phyloP scores from a whole-genome alignment of 208 protist species.

The Tritrichomonas musculus region DNA sequence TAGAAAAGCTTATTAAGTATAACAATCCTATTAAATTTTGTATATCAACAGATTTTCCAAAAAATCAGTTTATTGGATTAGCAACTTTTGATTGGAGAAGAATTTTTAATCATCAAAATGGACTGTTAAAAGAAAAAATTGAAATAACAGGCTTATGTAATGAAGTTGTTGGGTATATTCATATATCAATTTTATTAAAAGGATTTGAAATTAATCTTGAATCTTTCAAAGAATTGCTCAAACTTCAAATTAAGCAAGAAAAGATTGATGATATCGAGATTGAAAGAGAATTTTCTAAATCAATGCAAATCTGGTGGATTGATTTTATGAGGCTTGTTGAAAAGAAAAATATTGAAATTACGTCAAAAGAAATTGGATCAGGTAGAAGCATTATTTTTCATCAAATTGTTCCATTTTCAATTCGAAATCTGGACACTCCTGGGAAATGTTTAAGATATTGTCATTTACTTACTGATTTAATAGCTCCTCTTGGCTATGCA shows the following conservation, averaged over 20 bases:
- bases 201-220: background rate
- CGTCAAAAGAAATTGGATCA: background rate
- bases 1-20: background rate
- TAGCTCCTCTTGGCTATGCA: background rate
- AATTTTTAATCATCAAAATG: background rate
- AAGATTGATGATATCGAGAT: background rate
- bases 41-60: background rate
- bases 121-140: background rate
- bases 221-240: background rate
- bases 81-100: background rate
- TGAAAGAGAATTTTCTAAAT: background rate
- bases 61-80: background rate
- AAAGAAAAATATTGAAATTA: background rate
- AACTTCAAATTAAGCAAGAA: background rate
- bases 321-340: background rate
- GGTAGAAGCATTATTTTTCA: background rate
- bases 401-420: background rate
- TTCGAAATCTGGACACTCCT: background rate
- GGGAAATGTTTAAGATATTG: background rate
- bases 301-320: background rate
- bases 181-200: background rate
- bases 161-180: background rate
- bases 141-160: background rate
- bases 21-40: background rate
- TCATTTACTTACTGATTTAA: background rate